These are phyloP conservation scores for Phyllosticta citrichinensis DNA, from an alignment of 2,329 filamentous ascomycete genomes.

Conservation along the genomic window DNA sequence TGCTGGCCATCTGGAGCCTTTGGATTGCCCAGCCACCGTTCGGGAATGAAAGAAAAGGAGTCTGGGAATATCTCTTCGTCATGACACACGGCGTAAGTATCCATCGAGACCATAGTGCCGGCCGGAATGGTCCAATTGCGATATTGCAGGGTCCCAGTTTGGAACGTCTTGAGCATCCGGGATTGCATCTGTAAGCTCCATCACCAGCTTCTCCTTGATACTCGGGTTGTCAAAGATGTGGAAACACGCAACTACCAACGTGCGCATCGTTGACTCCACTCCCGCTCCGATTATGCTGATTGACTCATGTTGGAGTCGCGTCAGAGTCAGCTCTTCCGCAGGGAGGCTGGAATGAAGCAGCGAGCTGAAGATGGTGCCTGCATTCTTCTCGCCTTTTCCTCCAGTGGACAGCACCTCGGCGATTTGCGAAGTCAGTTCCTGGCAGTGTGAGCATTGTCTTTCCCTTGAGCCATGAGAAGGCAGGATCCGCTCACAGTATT, in stretches of 20 bases:
- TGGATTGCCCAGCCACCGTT: constrained; percentile 17
- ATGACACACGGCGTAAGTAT: constrained; percentile 3
- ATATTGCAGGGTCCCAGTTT: constrained; percentile 7
- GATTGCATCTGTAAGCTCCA: constrained; percentile 18
- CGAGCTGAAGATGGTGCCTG: background rate
- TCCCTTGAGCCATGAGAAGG: too few species aligned
- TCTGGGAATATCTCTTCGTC: constrained; percentile 19
- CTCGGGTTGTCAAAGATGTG: constrained; percentile 19
- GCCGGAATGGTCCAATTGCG: constrained; percentile 7
- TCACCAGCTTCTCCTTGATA: constrained; percentile 15
- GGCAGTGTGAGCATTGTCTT: too few species aligned
- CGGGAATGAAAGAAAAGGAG: constrained; percentile 19
- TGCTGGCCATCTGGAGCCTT: constrained; percentile 13
- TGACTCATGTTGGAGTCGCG: constrained; percentile 23
- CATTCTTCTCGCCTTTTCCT: background rate
- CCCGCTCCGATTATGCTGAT: constrained; percentile 23
- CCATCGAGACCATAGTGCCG: constrained; percentile 11
- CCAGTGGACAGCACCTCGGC: too few species aligned
- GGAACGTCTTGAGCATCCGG: constrained; percentile 12
- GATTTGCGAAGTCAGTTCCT: too few species aligned
- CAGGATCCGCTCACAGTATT: background rate
- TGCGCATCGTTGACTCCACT: constrained; percentile 22
- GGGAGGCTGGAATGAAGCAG: background rate
- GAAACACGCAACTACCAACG: constrained; percentile 14
- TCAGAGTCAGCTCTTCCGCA: constrained; percentile 24